Evolutionary conservation across 2,329 filamentous ascomycete species (phyloP), one percentile per base, ranked within the genome.

Genomic region (Ascocoryne sarcoides): DNA sequence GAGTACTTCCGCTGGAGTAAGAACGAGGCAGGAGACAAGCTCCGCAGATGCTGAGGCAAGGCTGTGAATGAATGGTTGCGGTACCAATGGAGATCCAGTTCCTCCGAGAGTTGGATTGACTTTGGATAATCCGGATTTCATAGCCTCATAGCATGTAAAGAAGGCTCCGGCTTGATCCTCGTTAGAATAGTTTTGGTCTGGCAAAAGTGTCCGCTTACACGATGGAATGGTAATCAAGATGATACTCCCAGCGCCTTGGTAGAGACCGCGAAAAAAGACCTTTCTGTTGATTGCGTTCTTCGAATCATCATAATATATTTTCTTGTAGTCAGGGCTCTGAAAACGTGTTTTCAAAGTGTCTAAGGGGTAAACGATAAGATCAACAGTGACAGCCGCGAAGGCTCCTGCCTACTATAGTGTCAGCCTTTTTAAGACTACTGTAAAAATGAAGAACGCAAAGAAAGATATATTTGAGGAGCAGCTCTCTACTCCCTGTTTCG

Each of bases 311-410:
- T 70, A 74, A 58, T 79, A 90, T 1, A 80, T 69, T 36, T 72
- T 71, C 28, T 76, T 66, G 63, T 88, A 92, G 53, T 88, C 75
- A 10, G 79, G 80, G 39, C 82, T 87, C 60, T 94, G 88, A 35
- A 86, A 73, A 8, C 88, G 76, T 5, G 88, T 95, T 60, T 95
- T 95, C 54, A 95, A 69, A 0, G 88, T 95, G 59, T 95, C 89
- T 12, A 95, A 69, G 0, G 88, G 89, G 42, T 57, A 57, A 26
- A 95, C 76, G 12, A 94, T 68, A 36, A 93, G 68, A 60, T 95
- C 87, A 42, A 95, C 83, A 1, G 82, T 82, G 59, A 94, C 87
- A 18, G 87, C 89, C 47, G 88, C 88, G 39, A 84, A 73, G 39
- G 86, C 87, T 41, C 88, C 88, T 34, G 88, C 86, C 84, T 92